Conservation (phyloP, 108 stramenopile genomes). For the Skeletonema grethae region DNA sequence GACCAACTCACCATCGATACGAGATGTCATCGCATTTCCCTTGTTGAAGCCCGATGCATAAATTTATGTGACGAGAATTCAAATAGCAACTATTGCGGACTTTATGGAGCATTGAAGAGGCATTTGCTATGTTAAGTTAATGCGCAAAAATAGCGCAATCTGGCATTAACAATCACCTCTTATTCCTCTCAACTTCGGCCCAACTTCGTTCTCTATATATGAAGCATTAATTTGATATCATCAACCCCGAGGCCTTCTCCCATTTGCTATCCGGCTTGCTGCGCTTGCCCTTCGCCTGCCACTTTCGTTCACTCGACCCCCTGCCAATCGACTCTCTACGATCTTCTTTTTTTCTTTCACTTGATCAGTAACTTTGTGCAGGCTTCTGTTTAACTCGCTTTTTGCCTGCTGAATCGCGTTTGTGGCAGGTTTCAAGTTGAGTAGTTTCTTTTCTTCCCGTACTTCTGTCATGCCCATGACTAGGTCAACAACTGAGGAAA, state of each 20-base stretch:
- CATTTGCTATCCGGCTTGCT: too few species aligned
- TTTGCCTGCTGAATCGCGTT: not conserved
- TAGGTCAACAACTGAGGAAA: not conserved
- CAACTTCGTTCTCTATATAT: too few species aligned
- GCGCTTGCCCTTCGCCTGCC: too few species aligned
- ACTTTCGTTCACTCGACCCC: not conserved
- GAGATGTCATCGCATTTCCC: slow-evolving; percentile 99
- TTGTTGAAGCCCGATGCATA: slow-evolving; percentile 70
- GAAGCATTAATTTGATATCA: too few species aligned
- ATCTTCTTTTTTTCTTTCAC: not conserved
- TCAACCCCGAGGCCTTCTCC: too few species aligned
- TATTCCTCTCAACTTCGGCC: not conserved
- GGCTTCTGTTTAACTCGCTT: not conserved
- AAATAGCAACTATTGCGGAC: not conserved
- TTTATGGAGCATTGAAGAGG: too few species aligned
- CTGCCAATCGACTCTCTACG: not conserved
- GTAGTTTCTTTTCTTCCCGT: not conserved
- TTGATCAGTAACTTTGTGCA: not conserved
- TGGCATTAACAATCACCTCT: not conserved
- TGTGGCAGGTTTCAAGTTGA: not conserved
- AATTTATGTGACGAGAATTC: too few species aligned
- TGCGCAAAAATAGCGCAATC: too few species aligned
- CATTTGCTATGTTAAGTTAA: not conserved
- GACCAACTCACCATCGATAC: slow-evolving; percentile 94
- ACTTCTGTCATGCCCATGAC: not conserved